Conservation (phyloP, 225 moss, liverwort and hornwort genomes). For the Polytrichum commune region DNA sequence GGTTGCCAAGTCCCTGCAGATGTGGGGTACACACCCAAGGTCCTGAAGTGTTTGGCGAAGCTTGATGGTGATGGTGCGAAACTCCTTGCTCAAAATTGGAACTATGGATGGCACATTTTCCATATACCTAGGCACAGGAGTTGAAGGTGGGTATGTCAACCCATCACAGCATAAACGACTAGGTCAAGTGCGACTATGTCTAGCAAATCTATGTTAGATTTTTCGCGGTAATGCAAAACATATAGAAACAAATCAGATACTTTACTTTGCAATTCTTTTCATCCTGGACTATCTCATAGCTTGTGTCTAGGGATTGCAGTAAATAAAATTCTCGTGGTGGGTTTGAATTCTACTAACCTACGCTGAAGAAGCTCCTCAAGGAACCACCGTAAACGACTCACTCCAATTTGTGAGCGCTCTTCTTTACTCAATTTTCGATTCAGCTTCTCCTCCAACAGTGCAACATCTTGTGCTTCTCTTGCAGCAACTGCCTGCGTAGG, state of each 20-base stretch:
- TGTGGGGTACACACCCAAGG: conserved; percentile 41
- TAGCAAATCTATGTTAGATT: background rate
- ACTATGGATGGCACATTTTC: conserved; percentile 84
- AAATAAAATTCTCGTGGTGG: background rate
- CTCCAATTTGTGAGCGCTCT: conserved; percentile 77
- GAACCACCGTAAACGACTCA: conserved; percentile 85
- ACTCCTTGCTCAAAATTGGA: conserved; percentile 75
- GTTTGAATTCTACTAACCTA: conserved; percentile 35
- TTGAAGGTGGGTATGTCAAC: background rate
- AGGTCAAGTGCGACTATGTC: background rate
- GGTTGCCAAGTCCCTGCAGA: background rate
- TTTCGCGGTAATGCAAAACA: too few species aligned
- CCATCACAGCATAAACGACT: too few species aligned
- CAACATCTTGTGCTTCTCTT: conserved; percentile 80
- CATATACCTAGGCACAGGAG: conserved; percentile 57
- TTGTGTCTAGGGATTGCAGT: too few species aligned
- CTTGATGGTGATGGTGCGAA: conserved; percentile 61
- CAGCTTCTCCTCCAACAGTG: conserved; percentile 81
- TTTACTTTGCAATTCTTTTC: background rate
- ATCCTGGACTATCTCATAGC: too few species aligned
- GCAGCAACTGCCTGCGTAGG: conserved; percentile 66
- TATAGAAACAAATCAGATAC: too few species aligned
- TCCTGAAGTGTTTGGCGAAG: conserved; percentile 74
- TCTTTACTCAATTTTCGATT: conserved; percentile 53
- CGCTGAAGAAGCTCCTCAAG: conserved; percentile 82